phyloP scores from a whole-genome alignment of 108 stramenopile genomes.

The Cyclostephanos tholiformis region DNA sequence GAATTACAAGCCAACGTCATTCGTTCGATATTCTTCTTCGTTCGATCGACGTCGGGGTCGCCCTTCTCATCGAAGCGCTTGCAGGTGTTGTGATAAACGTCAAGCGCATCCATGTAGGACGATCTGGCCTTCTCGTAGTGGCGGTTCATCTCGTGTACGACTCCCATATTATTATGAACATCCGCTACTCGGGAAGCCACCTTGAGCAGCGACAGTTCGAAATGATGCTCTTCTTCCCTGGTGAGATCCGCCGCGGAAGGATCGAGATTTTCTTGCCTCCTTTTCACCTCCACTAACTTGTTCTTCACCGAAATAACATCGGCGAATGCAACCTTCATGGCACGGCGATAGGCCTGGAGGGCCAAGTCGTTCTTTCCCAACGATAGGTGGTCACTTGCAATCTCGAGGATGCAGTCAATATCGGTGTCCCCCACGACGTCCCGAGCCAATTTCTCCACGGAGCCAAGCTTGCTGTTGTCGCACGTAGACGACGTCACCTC shows the following conservation, averaged over 20 bases:
- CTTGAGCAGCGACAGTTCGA: conserved; percentile 39
- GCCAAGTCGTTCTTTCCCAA: conserved; percentile 36
- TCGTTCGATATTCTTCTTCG: conserved; percentile 26
- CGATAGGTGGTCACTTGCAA: conserved; percentile 37
- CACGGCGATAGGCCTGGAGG: conserved; percentile 32
- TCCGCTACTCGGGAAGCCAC: conserved; percentile 44
- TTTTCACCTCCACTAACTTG: conserved; percentile 19
- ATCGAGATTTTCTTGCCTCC: conserved; percentile 14
- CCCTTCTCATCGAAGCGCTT: conserved; percentile 32
- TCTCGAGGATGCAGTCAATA: conserved; percentile 37
- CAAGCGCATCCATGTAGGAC: conserved; percentile 38
- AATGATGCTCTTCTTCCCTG: conserved; percentile 28
- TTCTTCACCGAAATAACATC: conserved; percentile 41
- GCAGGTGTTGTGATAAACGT: conserved; percentile 47
- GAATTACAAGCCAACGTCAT: conserved; percentile 36
- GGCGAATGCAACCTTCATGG: conserved; percentile 44
- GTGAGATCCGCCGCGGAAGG: conserved; percentile 10
- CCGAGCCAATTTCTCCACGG: background rate
- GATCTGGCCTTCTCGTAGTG: conserved; percentile 30
- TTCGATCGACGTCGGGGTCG: conserved; percentile 41
- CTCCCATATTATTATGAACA: conserved; percentile 49
- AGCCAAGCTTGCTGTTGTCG: conserved; percentile 4
- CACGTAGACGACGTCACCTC: background rate
- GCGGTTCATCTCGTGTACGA: conserved; percentile 44
- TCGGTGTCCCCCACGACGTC: background rate